Evolutionary conservation across 352 stramenopile species (phyloP).

Genomic region (Globisporangium nunn): DNA sequence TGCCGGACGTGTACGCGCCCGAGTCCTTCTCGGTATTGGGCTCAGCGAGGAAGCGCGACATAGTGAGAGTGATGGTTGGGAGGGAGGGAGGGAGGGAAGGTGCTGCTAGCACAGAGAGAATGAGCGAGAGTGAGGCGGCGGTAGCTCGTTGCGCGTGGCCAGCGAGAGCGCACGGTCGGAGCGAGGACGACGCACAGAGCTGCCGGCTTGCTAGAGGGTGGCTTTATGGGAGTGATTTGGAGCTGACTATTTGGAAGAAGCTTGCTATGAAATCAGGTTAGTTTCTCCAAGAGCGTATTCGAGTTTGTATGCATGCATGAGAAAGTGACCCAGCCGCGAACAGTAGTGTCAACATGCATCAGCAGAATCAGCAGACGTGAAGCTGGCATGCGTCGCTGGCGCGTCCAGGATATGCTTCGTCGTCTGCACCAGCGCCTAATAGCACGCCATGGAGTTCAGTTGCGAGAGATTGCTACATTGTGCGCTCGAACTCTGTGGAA

Average conservation of each 20-base stretch:
- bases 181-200: background rate
- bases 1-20: conserved; percentile 26
- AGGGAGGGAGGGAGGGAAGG: background rate
- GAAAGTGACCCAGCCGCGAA: background rate
- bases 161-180: too few relatives aligned
- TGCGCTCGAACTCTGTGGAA: background rate
- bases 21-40: conserved; percentile 74
- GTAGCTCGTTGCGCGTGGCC: too few relatives aligned
- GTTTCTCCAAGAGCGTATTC: background rate
- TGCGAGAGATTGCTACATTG: background rate
- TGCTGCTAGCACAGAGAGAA: background rate
- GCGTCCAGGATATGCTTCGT: conserved; percentile 37
- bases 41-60: conserved; percentile 83
- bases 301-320: background rate
- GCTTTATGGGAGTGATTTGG: background rate
- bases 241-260: background rate
- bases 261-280: too few relatives aligned
- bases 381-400: conserved; percentile 4
- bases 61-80: conserved; percentile 10
- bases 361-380: background rate
- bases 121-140: background rate
- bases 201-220: background rate
- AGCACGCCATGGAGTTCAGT: background rate
- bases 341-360: background rate
- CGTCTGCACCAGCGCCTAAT: conserved; percentile 25